Percentiles rank a stretch among this genome's conserved stretches.
Evolutionary conservation across 2,329 filamentous ascomycete species (phyloP).

Genomic region (Penicillium digitatum): DNA sequence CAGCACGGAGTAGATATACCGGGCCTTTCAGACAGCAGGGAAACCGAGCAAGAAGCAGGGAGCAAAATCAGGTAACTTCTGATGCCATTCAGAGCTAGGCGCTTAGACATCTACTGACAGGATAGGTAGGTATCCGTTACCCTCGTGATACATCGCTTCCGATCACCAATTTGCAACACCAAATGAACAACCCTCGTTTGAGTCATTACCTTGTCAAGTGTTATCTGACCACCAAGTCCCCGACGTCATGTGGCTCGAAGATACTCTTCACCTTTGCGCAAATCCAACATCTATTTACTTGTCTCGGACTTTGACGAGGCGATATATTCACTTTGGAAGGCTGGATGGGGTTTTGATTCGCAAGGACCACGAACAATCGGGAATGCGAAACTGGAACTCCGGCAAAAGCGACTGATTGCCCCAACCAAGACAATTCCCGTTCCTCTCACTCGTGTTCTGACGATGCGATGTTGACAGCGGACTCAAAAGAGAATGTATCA

Average conservation of each 20-base stretch:
- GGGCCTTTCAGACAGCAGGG: too few relatives aligned
- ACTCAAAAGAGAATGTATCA: not conserved
- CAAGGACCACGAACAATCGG: not conserved
- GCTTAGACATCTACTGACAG: too few relatives aligned
- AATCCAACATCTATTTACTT: not conserved
- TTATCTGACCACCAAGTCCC: not conserved
- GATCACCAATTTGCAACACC: too few relatives aligned
- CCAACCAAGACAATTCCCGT: not conserved
- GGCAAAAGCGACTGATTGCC: not conserved
- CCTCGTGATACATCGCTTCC: too few relatives aligned
- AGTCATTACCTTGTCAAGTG: not conserved
- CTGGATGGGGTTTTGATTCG: not conserved
- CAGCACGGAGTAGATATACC: too few relatives aligned
- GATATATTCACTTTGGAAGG: not conserved
- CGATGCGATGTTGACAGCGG: not conserved
- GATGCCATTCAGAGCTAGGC: too few relatives aligned
- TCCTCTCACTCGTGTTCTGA: not conserved
- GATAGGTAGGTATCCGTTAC: too few relatives aligned
- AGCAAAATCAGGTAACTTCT: too few relatives aligned
- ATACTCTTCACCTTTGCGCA: not conserved
- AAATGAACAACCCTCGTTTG: too few relatives aligned
- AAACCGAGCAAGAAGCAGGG: too few relatives aligned
- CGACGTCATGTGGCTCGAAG: not conserved
- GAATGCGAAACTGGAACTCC: not conserved
- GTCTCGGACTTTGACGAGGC: not conserved